Conservation (phyloP, 768 basidiomycete genomes). For the Boletellus sp. region DNA sequence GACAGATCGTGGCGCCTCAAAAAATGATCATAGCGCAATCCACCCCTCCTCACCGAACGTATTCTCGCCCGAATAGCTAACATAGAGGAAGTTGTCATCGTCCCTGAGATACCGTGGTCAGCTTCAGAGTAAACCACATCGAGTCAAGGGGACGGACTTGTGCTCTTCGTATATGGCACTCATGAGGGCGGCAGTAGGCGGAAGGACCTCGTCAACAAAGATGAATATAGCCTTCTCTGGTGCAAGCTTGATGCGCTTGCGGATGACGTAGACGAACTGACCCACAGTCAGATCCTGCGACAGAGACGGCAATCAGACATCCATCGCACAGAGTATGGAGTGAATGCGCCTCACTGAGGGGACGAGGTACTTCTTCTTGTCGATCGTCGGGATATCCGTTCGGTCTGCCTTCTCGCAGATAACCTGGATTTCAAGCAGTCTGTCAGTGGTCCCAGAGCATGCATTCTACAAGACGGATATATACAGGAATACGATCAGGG, state of each 20-base stretch:
- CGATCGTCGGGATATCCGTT: constrained; percentile 97
- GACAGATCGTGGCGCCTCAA: constrained; percentile 18
- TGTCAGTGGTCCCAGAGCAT: constrained; percentile 8
- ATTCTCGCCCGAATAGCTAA: constrained; percentile 98
- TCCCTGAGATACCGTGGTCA: constrained; percentile 57
- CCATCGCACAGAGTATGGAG: constrained; percentile 14
- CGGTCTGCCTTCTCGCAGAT: constrained; percentile 99
- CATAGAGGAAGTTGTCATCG: constrained; percentile 98
- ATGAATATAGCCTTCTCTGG: constrained; percentile 99
- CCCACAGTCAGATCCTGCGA: constrained; percentile 90
- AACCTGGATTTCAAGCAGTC: constrained; percentile 52
- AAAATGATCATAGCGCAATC: constrained; percentile 32
- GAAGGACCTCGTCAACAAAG: constrained; percentile 97
- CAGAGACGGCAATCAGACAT: constrained; percentile 21
- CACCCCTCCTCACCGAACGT: constrained; percentile 64
- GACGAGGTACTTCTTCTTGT: constrained; percentile 99
- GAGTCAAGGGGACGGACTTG: constrained; percentile 61
- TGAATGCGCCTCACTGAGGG: constrained; percentile 66
- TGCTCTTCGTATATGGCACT: constrained; percentile 99
- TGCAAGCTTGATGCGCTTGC: constrained; percentile 99
- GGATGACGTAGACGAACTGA: constrained; percentile 99
- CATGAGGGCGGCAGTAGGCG: constrained; percentile 98
- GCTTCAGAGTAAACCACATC: constrained; percentile 8
- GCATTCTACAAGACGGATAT: constrained; percentile 25
- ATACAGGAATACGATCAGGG: constrained; percentile 93